phyloP scores from a whole-genome alignment of 345 rosid species.

The Cardamine resedifolia region DNA sequence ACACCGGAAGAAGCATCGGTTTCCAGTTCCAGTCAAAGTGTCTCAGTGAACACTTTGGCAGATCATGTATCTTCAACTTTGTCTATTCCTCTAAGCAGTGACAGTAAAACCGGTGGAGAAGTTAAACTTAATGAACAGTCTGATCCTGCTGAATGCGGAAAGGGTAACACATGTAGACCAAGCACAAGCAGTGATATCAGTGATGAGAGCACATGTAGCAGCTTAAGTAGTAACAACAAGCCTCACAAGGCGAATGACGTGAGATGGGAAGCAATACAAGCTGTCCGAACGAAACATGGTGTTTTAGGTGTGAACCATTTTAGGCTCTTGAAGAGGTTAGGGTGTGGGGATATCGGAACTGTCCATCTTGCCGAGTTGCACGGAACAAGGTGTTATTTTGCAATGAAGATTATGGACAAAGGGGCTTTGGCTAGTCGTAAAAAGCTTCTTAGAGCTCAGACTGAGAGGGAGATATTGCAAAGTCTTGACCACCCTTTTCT shows the following conservation, averaged over 20 bases:
- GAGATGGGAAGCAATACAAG: constrained; percentile 79
- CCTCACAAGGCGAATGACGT: constrained; percentile 76
- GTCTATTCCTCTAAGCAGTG: constrained; percentile 42
- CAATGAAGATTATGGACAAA: constrained; percentile 79
- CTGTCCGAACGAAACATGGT: constrained; percentile 64
- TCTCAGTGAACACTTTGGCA: constrained; percentile 38
- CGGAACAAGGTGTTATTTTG: constrained; percentile 65
- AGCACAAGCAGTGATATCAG: constrained; percentile 78
- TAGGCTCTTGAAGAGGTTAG: constrained; percentile 67
- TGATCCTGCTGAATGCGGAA: constrained; percentile 49
- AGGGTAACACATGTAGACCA: constrained; percentile 57
- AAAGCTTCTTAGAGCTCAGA: constrained; percentile 75
- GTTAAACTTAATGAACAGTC: constrained; percentile 44
- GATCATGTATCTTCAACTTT: constrained; percentile 49
- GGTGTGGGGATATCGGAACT: constrained; percentile 79
- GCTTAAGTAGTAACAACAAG: constrained; percentile 58
- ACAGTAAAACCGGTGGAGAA: constrained; percentile 45
- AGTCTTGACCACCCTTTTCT: constrained; percentile 79
- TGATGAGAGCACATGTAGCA: constrained; percentile 72
- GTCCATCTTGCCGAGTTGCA: constrained; percentile 70
- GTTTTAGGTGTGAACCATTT: constrained; percentile 65
- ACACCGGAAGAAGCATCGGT: constrained; percentile 40
- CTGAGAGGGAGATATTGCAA: constrained; percentile 77
- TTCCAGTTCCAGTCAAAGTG: constrained; percentile 20
- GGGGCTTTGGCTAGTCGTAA: constrained; percentile 69